Evolutionary conservation across 2,329 filamentous ascomycete species (phyloP), one percentile per base, ranked within the genome.

Genomic region (Exophiala oligosperma): DNA sequence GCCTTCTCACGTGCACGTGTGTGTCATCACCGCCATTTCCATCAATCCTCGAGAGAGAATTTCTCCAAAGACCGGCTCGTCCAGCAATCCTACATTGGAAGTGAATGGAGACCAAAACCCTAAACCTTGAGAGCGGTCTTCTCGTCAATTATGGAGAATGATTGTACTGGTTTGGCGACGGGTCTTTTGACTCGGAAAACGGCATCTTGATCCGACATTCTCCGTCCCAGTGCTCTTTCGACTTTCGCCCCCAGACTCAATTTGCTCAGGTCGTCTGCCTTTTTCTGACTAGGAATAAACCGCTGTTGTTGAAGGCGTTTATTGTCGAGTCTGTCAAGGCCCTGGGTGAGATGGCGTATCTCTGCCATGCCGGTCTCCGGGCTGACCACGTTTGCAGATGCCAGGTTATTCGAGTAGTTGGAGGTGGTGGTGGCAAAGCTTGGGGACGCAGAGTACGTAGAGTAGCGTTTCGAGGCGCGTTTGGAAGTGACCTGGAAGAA

Each of bases 201-300:
- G 12, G 92, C 92, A 69, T 97, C 92, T 75, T 97, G 92, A 66
- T 89, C 79, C 28, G 84, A 88, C 92, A 96, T 94, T 69, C 92
- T 85, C 65, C 92, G 83, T 66, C 88, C 88, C 55, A 97, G 84
- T 23, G 92, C 92, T 60, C 92, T 86, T 73, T 96, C 92, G 41
- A 96, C 84, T 78, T 96, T 96, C 60, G 92, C 92, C 49, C 92
- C 90, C 52, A 96, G 83, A 38, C 92, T 92, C 58, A 96, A 83
- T 78, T 95, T 95, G 78, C 86, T 87, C 74, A 96, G 80, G 72
- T 89, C 87, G 69, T 91, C 89, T 21, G 82, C 85, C 81, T 96
- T 95, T 74, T 93, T 86, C 63, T 88, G 84, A 71, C 81, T 89
- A 63, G 92, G 84, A 56, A 85, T 81, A 70, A 92, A 92, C 67